Percentiles rank a stretch among this genome's conserved stretches.
Conservation (phyloP, 2,329 filamentous ascomycete genomes). For the Fusarium concolor region DNA sequence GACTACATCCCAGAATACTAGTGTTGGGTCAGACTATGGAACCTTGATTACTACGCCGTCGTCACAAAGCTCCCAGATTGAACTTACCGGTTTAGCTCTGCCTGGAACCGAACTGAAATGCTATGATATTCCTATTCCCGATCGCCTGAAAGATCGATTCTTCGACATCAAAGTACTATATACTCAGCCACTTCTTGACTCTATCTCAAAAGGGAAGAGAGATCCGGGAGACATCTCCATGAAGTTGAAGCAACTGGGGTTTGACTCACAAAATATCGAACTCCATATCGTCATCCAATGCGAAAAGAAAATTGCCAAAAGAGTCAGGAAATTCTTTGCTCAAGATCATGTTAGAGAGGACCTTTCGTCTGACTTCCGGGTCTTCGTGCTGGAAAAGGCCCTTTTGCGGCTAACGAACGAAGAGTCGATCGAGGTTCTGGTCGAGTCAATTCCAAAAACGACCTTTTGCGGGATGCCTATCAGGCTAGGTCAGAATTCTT, state of each 20-base stretch:
- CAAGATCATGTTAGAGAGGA: neutral
- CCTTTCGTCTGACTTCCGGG: neutral
- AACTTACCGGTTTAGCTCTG: rapidly evolving
- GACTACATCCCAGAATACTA: neutral
- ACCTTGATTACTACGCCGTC: neutral
- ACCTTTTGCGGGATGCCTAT: neutral
- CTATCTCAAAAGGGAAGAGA: neutral
- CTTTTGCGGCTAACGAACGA: neutral
- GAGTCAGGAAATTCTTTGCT: neutral
- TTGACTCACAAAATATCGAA: rapidly evolving
- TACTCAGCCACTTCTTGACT: neutral
- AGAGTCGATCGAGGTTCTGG: rapidly evolving
- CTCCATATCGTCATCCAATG: constrained; percentile 1
- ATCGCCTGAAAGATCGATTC: neutral
- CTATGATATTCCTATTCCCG: rapidly evolving
- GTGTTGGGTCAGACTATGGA: neutral
- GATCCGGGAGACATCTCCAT: neutral
- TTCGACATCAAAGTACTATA: constrained; percentile 4
- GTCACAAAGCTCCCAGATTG: rapidly evolving
- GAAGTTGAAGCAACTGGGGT: neutral
- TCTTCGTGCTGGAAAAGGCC: neutral
- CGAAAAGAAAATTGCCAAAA: neutral
- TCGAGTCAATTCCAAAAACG: rapidly evolving
- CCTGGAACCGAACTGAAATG: neutral
- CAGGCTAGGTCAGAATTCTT: rapidly evolving